Conservation (phyloP, 148 eudicot species). For the Vaccinium darrowii region DNA sequence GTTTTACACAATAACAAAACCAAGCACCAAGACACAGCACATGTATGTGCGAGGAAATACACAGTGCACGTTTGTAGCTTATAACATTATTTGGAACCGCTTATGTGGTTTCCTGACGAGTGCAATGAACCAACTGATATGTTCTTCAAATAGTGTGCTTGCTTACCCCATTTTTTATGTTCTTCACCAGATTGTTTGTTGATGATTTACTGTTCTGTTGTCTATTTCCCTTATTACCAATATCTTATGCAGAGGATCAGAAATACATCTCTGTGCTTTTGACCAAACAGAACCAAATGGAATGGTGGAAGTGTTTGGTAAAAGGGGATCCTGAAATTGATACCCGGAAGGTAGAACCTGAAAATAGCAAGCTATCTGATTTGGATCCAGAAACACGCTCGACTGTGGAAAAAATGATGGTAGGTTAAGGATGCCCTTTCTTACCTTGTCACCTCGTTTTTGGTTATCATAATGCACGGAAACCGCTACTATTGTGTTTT, state of each 20-base stretch:
- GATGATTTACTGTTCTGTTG: neutral
- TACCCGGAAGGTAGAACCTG: conserved; percentile 92
- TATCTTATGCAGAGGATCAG: conserved; percentile 72
- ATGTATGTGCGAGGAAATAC: neutral
- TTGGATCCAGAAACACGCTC: conserved; percentile 80
- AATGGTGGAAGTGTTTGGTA: conserved; percentile 82
- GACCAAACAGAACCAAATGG: conserved; percentile 82
- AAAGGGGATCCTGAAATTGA: conserved; percentile 89
- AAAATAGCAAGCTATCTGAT: conserved; percentile 75
- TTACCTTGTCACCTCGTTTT: neutral
- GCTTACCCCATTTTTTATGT: neutral
- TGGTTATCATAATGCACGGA: neutral
- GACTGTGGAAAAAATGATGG: conserved; percentile 95
- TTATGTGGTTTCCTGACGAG: too few relatives aligned
- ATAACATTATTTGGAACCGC: too few relatives aligned
- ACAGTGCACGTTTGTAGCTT: neutral
- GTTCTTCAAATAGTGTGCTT: neutral
- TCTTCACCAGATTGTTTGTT: neutral
- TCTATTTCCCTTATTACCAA: neutral
- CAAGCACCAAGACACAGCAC: neutral
- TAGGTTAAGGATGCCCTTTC: conserved; percentile 20
- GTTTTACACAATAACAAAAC: neutral
- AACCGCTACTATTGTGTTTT: neutral
- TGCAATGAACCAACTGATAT: too few relatives aligned
- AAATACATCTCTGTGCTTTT: conserved; percentile 64